Base-by-base conservation (phyloP, 192 early-diverging fungal species). In the Coemansia sp. region DNA sequence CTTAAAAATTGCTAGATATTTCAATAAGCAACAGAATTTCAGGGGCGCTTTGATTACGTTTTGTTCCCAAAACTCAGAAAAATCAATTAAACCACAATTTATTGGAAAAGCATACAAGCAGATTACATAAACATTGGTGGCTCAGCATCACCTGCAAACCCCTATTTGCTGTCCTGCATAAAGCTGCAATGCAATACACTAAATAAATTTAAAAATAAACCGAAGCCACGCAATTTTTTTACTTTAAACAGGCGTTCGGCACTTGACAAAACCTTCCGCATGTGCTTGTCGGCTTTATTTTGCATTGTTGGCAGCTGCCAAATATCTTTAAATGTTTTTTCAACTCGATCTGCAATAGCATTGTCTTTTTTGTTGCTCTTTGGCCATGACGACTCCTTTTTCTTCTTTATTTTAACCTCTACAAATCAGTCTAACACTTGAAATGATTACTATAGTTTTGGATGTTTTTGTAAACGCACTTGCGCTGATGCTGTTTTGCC, bases 401-500 rank as follows among this genome's bases (percentile, higher is more conserved):
- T 51, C 49, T 30, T 31, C n/a, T 27, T 51, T 18, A 27, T 28
- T 16, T 21, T 29, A 6, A 8, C 8, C 16, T 18, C 19, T 32
- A 27, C 29, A 30, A 14, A 31, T 31, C 8, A 6, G 30, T 6
- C 30, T n/a, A n/a, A n/a, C 30, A n/a, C 43, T 21, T 44, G 9
- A 6, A n/a, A 51, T 51, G 49, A 51, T 51, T 30, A n/a, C 49
- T 2, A 12, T 29, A 28, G 31, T 35, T 16, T 31, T 64, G 14
- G 45, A 54, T 21, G 44, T 25, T 4, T 44, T 32, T 33, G 55
- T 54, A 22, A 58, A 58, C 24, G 24, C 56, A 3, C 33, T 58
- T 47, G 64, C 55, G 14, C 14, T 57, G 21, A 56, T 42, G 11
- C 38, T 57, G 40, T 65, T 65, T 42, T 30, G 30, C 12, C 64